Base-by-base conservation (phyloP, 257 asterid genomes). In the Paulownia fortunei region DNA sequence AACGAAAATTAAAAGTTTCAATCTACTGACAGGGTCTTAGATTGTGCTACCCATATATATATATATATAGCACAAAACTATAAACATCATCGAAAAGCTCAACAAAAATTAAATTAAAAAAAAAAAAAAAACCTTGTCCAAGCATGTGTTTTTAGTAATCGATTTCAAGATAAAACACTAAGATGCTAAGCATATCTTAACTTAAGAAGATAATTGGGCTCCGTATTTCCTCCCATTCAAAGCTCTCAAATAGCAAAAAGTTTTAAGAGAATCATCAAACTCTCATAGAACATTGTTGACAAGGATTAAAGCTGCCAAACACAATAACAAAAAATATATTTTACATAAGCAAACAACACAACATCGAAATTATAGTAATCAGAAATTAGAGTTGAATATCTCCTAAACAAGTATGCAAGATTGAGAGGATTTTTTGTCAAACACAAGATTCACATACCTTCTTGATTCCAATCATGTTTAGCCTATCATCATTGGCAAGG, bases 401-500 rank as follows among this genome's bases (percentile, higher is more conserved):
- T 39, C 76, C 24, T 79, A 44, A 75, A 37, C 66, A 72, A 58
- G 74, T 12, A 19, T 10, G 24, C 56, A 56, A 80, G 69, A 49
- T 11, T 59, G 62, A 61, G 26, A 56, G 3, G 47, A 78, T 3
- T 16, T 5, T 32, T 69, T 3, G 36, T 39, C 42, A 52, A 66
- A 73, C 5, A 41, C 11, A 47, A 54, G 11, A 75, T 47, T 39
- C 32, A 24, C 16, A 44, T 81, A 86, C 99, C 99, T 96, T 96
- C 88, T 96, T 96, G 30, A 96, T 92, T 73, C 99, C 99, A 70
- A 96, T 93, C 99, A 96, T 93, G 82, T 88, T 96, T 72, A 96
- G 75, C 87, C 98, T 91, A 82, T 96, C 99, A 1, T 96, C 99
- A 59, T 67, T 52, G 64, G 96, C 89, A 83, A 96, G 80, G 85